phyloP scores from a whole-genome alignment of 306 rosid species.

The Astragalus glycyphyllos region DNA sequence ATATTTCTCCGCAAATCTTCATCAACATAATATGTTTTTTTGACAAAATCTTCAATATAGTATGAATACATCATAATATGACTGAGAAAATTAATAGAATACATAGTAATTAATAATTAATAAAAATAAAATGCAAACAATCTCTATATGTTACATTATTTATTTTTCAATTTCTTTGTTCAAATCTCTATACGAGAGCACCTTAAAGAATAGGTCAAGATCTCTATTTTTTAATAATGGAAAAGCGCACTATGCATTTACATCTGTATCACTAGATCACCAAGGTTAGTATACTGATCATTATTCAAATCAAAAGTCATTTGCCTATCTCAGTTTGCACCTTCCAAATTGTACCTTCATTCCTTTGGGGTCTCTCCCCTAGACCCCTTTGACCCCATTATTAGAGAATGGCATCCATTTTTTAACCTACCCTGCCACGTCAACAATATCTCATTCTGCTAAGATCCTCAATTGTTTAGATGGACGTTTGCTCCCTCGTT shows the following conservation, averaged over 20 bases:
- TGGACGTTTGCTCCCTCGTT: constrained; percentile 4
- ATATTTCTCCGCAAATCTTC: too few relatives aligned
- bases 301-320: not conserved
- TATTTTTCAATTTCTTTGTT: too few relatives aligned
- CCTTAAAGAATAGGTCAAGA: too few relatives aligned
- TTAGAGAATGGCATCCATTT: not conserved
- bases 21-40: too few relatives aligned
- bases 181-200: too few relatives aligned
- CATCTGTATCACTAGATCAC: constrained; percentile 1
- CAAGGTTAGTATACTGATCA: constrained; percentile 13
- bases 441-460: not conserved
- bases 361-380: constrained; percentile 12
- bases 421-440: not conserved
- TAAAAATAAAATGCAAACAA: too few relatives aligned
- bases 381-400: not conserved
- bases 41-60: too few relatives aligned
- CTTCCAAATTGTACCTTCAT: not conserved
- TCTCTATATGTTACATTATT: too few relatives aligned
- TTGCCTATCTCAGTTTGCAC: constrained; percentile 11
- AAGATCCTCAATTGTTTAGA: not conserved
- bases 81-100: too few relatives aligned
- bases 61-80: too few relatives aligned
- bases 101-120: too few relatives aligned
- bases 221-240: too few relatives aligned
- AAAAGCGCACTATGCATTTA: not conserved